phyloP scores from a whole-genome alignment of 805 yeast genomes.

The Cyberlindnera bimundalis region DNA sequence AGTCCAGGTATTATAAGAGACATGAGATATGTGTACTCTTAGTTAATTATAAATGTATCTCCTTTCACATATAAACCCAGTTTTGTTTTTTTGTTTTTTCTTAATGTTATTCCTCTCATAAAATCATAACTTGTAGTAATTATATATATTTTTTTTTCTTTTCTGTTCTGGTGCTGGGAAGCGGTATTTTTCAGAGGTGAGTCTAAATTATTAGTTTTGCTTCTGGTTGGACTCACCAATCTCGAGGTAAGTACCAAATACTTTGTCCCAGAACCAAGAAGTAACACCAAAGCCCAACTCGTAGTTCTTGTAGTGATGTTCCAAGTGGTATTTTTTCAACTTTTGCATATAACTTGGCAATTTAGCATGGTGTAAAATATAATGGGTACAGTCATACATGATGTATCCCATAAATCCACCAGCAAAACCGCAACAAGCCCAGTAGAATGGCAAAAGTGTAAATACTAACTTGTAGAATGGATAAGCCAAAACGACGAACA shows the following conservation, averaged over 20 bases:
- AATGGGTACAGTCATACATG: conserved; percentile 90
- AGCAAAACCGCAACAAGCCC: conserved; percentile 90
- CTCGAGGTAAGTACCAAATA: conserved; percentile 78
- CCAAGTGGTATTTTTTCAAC: conserved; percentile 87
- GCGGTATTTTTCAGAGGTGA: too few species aligned
- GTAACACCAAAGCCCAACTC: conserved; percentile 98
- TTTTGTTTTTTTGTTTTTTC: background rate
- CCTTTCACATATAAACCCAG: too few species aligned
- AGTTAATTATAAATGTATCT: too few species aligned
- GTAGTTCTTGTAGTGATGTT: conserved; percentile 96
- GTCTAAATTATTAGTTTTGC: conserved; percentile 7
- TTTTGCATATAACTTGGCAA: conserved; percentile 76
- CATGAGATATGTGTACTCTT: too few species aligned
- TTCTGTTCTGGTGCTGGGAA: too few species aligned
- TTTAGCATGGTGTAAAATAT: conserved; percentile 83
- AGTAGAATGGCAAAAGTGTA: conserved; percentile 67
- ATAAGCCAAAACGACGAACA: conserved; percentile 64
- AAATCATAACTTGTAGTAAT: conserved; percentile 7
- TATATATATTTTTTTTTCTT: background rate
- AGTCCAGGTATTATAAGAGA: too few species aligned
- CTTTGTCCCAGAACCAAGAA: conserved; percentile 87
- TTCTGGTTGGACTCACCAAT: conserved; percentile 24
- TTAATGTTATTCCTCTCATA: conserved; percentile 1
- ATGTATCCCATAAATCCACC: conserved; percentile 96
- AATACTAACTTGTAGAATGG: conserved; percentile 85